Percentiles rank a stretch among this genome's conserved stretches.
Evolutionary conservation across 1,284 basidiomycete genomes (phyloP).

Genomic region (Butyriboletus appendiculatus): DNA sequence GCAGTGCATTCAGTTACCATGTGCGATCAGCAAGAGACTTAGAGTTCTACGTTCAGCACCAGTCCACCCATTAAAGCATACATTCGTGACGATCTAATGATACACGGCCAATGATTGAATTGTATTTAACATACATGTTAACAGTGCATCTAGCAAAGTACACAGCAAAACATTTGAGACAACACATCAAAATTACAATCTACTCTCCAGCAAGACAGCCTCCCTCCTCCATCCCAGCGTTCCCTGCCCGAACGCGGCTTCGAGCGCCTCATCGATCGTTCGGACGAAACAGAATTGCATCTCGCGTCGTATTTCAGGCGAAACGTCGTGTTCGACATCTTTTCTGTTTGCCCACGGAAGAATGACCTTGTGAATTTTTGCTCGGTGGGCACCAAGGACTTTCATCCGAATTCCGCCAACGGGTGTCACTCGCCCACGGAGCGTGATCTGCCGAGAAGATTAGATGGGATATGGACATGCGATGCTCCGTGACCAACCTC

Average conservation of each 20-base stretch:
- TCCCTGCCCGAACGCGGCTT: constrained; percentile 76
- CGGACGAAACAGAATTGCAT: constrained; percentile 82
- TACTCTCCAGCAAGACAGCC: constrained; percentile 53
- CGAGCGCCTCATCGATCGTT: constrained; percentile 77
- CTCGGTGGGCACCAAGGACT: constrained; percentile 81
- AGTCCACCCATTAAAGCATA: neutral
- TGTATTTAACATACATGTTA: neutral
- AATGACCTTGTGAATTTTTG: constrained; percentile 79
- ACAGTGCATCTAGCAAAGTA: neutral
- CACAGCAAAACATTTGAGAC: neutral
- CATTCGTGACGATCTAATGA: neutral
- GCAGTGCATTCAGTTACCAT: neutral
- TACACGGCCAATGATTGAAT: neutral
- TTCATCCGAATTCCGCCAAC: constrained; percentile 71
- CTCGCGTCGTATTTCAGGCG: constrained; percentile 65
- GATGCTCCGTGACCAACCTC: constrained; percentile 48
- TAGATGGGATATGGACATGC: neutral
- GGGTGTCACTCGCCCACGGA: constrained; percentile 76
- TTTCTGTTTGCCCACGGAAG: constrained; percentile 82
- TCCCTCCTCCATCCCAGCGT: constrained; percentile 58
- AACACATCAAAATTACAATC: constrained; percentile 40
- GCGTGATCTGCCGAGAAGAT: constrained; percentile 55
- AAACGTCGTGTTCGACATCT: constrained; percentile 84
- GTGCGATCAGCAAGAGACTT: neutral
- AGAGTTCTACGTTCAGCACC: too few relatives aligned